Percentiles rank a stretch among this genome's conserved stretches.
Evolutionary conservation across 2,329 filamentous ascomycete genomes (phyloP).

Genomic region (Bipolaris bicolor): DNA sequence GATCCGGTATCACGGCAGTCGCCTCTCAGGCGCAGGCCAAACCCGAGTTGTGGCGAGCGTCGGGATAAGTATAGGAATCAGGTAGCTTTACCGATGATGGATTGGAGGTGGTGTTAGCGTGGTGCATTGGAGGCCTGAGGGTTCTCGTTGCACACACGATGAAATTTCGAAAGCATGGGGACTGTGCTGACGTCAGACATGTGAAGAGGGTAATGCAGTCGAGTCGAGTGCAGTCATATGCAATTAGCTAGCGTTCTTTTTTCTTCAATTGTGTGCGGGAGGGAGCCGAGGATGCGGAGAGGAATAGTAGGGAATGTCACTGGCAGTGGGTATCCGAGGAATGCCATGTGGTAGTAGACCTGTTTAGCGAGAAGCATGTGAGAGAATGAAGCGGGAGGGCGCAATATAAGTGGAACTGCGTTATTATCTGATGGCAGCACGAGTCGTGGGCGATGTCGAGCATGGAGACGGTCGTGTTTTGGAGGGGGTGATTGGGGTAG

Average conservation of each 20-base stretch:
- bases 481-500: neutral
- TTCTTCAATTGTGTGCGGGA: neutral
- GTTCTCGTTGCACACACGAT: neutral
- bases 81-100: neutral
- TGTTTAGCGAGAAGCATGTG: no score
- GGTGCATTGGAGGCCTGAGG: neutral
- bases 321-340: no score
- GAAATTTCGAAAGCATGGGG: neutral
- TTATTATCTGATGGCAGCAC: neutral
- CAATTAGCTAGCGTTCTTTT: neutral
- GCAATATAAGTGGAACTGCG: neutral
- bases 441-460: neutral
- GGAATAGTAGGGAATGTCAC: no score
- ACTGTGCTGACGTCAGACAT: neutral
- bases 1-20: neutral
- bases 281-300: no score
- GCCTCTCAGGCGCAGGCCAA: neutral
- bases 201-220: neutral
- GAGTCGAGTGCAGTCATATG: neutral
- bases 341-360: no score
- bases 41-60: neutral
- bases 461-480: neutral
- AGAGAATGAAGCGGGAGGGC: neutral
- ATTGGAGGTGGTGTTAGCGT: neutral
- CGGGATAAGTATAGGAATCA: neutral